Evolutionary conservation across 78 protist genomes (phyloP), one percentile per base, ranked within the genome.

Genomic region (Dictyostelium brefeldianum): DNA sequence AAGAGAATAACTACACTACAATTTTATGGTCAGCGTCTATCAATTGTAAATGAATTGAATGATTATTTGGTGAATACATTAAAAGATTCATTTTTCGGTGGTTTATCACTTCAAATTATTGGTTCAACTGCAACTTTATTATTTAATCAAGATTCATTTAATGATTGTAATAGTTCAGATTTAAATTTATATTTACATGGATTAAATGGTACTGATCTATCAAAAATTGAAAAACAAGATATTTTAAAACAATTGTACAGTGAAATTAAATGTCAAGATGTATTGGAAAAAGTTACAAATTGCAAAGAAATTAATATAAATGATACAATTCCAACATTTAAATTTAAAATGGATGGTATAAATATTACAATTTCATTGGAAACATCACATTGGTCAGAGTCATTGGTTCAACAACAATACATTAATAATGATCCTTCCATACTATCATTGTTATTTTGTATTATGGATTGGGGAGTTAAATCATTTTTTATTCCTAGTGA

Each of bases 351-450:
- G 6, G 20, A 31, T 67, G 17, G 36, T 12, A 31, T 67, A 14
- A 14, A 67, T 29, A 15, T 36, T 67, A 15, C 31, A 31, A 67
- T 67, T 17, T 43, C 47, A 15, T 36, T 67, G 14, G 75, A 67
- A 29, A 25, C 41, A 10, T 15, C 12, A 27, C 25, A 67, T 29
- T 67, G 47, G 47, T 22, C 2, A 27, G 50, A 67, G 31, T 12
- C 75, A 67, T 25, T 67, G 11, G n/a, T 67, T 29, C 48, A 67
- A 15, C 75, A 67, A 67, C 48, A 67, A 31, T 67, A 67, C 20
- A 31, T 67, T 17, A 17, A 6, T 31, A 67, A 31, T 14, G 10
- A 67, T 31, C 75, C 75, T 8, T 31, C 22, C 3, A 67, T 67
- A 29, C 15, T 67, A 12, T 67, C 75, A 11, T 5, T 67, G 11